phyloP scores from a whole-genome alignment of 2,329 filamentous ascomycete genomes.

The Monilinia laxa region DNA sequence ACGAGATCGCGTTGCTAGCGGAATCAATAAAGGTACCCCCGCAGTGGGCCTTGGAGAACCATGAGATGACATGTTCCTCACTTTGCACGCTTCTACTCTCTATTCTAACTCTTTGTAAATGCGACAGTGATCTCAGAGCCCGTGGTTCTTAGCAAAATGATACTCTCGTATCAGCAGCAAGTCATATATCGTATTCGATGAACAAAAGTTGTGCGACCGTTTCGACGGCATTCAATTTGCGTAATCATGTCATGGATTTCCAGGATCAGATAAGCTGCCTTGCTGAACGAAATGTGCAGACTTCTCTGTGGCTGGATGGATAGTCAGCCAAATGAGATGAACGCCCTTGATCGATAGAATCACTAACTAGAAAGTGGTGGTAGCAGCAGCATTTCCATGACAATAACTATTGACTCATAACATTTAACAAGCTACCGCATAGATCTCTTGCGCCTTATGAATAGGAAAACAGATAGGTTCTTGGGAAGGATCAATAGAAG shows the following conservation, averaged over 20 bases:
- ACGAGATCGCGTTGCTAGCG: constrained; percentile 37
- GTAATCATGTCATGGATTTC: constrained; percentile 20
- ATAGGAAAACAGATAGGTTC: background rate
- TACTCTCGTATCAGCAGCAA: constrained; percentile 6
- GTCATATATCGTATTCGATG: constrained; percentile 15
- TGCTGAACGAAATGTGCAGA: constrained; percentile 7
- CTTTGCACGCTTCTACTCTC: background rate
- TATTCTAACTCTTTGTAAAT: background rate
- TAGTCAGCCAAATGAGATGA: constrained; percentile 8
- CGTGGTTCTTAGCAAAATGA: constrained; percentile 10
- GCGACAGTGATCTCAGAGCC: background rate
- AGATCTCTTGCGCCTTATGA: background rate
- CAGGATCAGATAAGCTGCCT: constrained; percentile 5
- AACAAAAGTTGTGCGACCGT: constrained; percentile 15
- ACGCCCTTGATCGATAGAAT: constrained; percentile 17
- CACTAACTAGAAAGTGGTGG: constrained; percentile 16
- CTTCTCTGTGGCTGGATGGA: constrained; percentile 11
- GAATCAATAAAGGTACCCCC: constrained; percentile 29
- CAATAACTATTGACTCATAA: constrained; percentile 11
- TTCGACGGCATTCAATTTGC: constrained; percentile 15
- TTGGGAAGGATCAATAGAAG: constrained; percentile 19
- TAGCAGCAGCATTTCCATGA: constrained; percentile 23
- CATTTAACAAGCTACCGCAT: background rate
- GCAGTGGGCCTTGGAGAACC: constrained; percentile 34
- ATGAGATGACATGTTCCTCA: constrained; percentile 36